These are phyloP conservation scores for Colletotrichum tropicicola DNA, from an alignment of 2,329 filamentous ascomycete genomes.

Conservation along the genomic window DNA sequence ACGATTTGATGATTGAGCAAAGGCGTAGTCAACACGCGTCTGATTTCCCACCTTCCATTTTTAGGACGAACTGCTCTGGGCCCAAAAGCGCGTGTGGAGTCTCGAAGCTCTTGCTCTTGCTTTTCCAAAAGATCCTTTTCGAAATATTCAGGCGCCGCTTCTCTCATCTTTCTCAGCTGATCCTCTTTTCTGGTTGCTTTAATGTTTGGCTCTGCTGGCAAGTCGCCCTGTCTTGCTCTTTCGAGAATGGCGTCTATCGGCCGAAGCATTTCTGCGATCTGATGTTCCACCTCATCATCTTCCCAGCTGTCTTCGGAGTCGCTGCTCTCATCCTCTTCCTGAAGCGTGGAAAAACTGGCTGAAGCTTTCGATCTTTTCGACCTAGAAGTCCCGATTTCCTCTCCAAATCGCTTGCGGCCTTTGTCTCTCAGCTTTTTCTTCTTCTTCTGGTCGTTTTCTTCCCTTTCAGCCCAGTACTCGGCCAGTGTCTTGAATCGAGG, in stretches of 20 bases:
- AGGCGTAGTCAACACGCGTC: background rate
- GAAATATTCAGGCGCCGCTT: background rate
- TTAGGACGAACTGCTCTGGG: background rate
- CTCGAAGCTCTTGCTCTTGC: background rate
- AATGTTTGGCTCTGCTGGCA: background rate
- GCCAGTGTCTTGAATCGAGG: too few relatives aligned
- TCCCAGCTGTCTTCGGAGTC: too few relatives aligned
- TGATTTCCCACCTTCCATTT: background rate
- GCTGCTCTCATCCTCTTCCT: too few relatives aligned
- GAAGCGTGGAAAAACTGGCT: too few relatives aligned
- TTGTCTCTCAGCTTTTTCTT: too few relatives aligned
- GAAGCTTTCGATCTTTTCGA: too few relatives aligned
- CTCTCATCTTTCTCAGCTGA: slow-evolving; percentile 3
- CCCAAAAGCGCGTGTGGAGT: background rate
- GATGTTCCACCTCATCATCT: background rate
- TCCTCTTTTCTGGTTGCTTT: background rate
- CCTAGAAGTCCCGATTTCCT: too few relatives aligned
- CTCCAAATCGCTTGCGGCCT: too few relatives aligned
- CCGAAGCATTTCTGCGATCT: background rate
- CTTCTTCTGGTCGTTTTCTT: too few relatives aligned
- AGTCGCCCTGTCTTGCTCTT: background rate
- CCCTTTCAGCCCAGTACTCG: background rate
- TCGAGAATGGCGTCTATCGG: background rate
- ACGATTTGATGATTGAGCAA: slow-evolving; percentile 55
- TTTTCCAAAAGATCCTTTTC: fast-evolving